Base-by-base conservation (phyloP, 1,284 basidiomycete genomes). In the Chalciporus sp. region DNA sequence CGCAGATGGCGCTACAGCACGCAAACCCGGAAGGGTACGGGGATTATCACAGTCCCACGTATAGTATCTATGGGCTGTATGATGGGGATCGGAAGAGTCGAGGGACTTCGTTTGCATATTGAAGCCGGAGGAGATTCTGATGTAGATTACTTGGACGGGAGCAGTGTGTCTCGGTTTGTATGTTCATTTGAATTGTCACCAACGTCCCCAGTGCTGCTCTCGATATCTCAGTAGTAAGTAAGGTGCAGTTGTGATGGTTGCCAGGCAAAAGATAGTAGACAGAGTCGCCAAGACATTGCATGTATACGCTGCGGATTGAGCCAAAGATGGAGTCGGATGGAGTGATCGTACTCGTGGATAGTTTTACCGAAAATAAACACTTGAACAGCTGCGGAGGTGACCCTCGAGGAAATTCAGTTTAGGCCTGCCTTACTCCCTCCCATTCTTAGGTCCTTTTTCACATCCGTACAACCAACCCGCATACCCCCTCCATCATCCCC, bases 51-150 rank as follows among this genome's bases (percentile, higher is more conserved):
- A 90, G 89, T 62, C 88, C 89, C 20, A 91, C 89, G 4, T 91
- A 91, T 60, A 91, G 89, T 65, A 82, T 91, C 53, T 91, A 86
- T 62, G 85, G 85, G 42, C 61, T 90, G 60, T 91, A 90, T 62
- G 84, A 84, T 53, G 74, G 72, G 17, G 83, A 86, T 53, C 73
- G 82, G 64, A 88, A 82, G 73, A 85, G 84, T 58, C 72, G 74
- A 42, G 67, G 64, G 1, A 62, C 67, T 44, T 73, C 66, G 9
- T 70, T 58, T 20, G 70, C 66, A 6, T 58, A 59, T 52, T 63
- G 51, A 59, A 16, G 35, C 39, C 40, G 44, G 49, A 35, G 23
- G 11, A 43, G 33, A 42, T 31, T 55, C 26, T 31, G 44, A 17
- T 35, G 44, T 45, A 45, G 29, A 33, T 45, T 45, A 35, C 29